Percentiles rank a stretch among this genome's conserved stretches.
Evolutionary conservation across 768 basidiomycete genomes (phyloP).

Genomic region (Termitomyces sp.): DNA sequence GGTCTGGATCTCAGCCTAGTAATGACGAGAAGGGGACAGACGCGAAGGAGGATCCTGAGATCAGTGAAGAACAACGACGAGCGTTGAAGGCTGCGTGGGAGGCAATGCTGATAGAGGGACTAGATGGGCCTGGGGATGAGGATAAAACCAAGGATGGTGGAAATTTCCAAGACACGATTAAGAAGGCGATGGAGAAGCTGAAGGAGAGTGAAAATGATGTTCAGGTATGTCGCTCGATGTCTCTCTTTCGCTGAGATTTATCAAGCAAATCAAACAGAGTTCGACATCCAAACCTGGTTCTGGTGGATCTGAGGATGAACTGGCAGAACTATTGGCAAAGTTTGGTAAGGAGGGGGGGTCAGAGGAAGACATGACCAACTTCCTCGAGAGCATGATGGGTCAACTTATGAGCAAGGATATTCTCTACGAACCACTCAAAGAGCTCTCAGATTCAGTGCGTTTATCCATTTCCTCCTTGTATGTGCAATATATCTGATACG

Average conservation of each 20-base stretch:
- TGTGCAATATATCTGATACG: background rate
- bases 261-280: background rate
- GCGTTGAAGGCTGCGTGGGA: constrained; percentile 1
- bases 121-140: background rate
- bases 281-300: constrained; percentile 12
- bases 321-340: constrained; percentile 52
- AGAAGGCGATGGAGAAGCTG: constrained; percentile 68
- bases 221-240: constrained; percentile 31
- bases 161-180: constrained; percentile 62
- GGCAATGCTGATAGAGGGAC: background rate
- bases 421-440: constrained; percentile 83
- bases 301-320: constrained; percentile 24
- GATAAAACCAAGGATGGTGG: background rate
- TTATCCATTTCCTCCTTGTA: background rate
- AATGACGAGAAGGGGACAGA: background rate
- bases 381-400: constrained; percentile 79
- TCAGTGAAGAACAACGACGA: background rate
- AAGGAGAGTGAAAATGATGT: constrained; percentile 55
- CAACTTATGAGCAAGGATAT: constrained; percentile 78
- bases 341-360: constrained; percentile 25
- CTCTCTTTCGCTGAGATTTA: background rate
- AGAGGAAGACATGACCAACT: constrained; percentile 52
- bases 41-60: background rate
- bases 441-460: constrained; percentile 63
- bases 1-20: background rate